A percentile compares a stretch with the other conserved stretches of the same genome.
These are phyloP conservation scores for Penicillium robsamsonii DNA, from an alignment of 495 filamentous ascomycete species.

Conservation along the genomic window DNA sequence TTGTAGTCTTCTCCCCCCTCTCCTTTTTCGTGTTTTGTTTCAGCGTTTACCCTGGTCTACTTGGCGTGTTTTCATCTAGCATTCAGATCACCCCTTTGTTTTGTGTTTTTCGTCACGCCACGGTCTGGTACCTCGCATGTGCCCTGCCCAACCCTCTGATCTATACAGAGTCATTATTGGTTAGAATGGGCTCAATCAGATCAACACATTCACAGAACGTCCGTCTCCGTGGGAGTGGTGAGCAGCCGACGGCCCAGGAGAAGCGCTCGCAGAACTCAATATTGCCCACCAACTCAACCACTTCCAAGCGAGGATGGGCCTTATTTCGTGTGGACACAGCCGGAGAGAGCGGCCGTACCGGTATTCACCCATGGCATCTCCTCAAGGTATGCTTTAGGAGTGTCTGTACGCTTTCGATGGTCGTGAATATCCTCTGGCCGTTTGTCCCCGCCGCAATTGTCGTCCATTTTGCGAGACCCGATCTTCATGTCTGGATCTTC, in stretches of 20 bases:
- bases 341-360: conserved; percentile 62
- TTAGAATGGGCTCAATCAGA: conserved; percentile 21
- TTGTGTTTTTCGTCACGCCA: not conserved
- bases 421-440: conserved; percentile 72
- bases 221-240: conserved; percentile 6
- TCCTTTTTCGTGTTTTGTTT: conserved; percentile 3
- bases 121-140: not conserved
- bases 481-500: conserved; percentile 64
- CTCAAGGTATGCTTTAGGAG: conserved; percentile 59
- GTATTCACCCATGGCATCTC: conserved; percentile 60
- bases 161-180: not conserved
- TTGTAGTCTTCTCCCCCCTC: not conserved
- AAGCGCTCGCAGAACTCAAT: conserved; percentile 20
- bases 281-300: conserved; percentile 32
- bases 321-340: conserved; percentile 54
- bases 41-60: not conserved
- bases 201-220: conserved; percentile 13
- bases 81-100: not conserved
- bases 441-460: conserved; percentile 67
- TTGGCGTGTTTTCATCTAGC: not conserved
- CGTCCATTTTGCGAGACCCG: conserved; percentile 59
- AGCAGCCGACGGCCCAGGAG: conserved; percentile 11
- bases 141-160: not conserved
- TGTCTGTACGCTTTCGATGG: conserved; percentile 53
- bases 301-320: conserved; percentile 16